Evolutionary conservation across 2,329 filamentous ascomycete genomes (phyloP).

Genomic region (Ophiostoma quercus): DNA sequence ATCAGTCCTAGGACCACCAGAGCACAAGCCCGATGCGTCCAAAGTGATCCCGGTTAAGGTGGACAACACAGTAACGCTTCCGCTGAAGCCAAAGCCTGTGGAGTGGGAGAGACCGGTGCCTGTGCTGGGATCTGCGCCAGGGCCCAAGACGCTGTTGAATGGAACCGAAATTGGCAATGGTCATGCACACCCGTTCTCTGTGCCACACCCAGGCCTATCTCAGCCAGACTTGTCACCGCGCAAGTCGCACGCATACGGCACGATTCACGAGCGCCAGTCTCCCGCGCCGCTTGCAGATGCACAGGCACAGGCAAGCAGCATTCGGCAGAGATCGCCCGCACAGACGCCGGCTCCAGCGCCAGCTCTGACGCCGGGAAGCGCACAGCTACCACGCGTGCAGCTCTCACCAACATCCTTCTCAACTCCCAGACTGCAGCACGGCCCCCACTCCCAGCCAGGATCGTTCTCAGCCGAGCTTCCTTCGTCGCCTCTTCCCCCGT

Average conservation of each 20-base stretch:
- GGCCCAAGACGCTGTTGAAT: background rate
- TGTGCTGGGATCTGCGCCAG: background rate
- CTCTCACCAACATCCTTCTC: slow-evolving; percentile 28
- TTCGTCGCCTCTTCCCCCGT: slow-evolving; percentile 41
- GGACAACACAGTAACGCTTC: slow-evolving; percentile 9
- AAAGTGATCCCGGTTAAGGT: slow-evolving; percentile 21
- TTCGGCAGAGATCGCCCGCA: slow-evolving; percentile 20
- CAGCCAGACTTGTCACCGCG: slow-evolving; percentile 40
- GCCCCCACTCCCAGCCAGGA: background rate
- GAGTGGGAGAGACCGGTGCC: background rate
- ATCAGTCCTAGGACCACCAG: slow-evolving; percentile 1
- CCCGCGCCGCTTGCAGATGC: slow-evolving; percentile 25
- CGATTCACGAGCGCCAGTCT: slow-evolving; percentile 36
- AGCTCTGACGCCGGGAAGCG: slow-evolving; percentile 20
- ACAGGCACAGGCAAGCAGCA: background rate
- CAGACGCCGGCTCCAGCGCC: slow-evolving; percentile 16
- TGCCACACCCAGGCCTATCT: slow-evolving; percentile 40
- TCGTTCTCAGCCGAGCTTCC: slow-evolving; percentile 29
- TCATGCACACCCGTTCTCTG: slow-evolving; percentile 40
- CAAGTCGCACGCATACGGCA: slow-evolving; percentile 39
- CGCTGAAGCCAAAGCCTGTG: background rate
- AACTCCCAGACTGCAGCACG: slow-evolving; percentile 34
- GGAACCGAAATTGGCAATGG: slow-evolving; percentile 26
- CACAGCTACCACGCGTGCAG: slow-evolving; percentile 23
- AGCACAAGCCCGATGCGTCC: background rate